A percentile compares a stretch with the other conserved stretches of the same genome.
Evolutionary conservation across 108 stramenopile species (phyloP).

Genomic region (Nitzschia palea): DNA sequence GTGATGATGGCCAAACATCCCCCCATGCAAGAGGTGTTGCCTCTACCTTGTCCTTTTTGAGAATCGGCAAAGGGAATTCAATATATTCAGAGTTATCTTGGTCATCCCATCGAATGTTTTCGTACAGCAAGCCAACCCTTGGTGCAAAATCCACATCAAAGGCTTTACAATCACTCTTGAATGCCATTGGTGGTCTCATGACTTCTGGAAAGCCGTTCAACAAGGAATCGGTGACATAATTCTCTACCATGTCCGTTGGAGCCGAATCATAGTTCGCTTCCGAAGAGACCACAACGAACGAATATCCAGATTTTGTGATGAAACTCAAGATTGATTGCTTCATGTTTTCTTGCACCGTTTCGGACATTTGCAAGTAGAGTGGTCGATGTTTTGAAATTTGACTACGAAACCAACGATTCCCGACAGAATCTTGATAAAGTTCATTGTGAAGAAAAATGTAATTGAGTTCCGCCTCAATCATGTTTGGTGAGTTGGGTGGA

Average conservation of each 20-base stretch:
- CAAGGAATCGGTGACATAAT: background rate
- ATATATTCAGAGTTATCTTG: background rate
- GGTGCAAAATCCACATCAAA: slow-evolving; percentile 7
- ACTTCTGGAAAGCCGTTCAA: slow-evolving; percentile 14
- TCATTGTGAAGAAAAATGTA: slow-evolving; percentile 5
- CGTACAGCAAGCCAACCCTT: slow-evolving; percentile 1
- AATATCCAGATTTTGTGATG: background rate
- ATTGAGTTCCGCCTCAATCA: background rate
- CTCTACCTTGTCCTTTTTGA: background rate
- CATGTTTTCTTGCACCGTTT: background rate
- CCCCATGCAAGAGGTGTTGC: background rate
- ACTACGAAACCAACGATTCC: slow-evolving; percentile 11
- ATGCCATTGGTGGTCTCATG: background rate
- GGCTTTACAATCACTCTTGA: background rate
- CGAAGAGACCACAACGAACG: background rate
- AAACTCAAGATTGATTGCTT: background rate
- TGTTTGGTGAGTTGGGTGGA: background rate
- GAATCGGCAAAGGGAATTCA: background rate
- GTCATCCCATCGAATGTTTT: background rate
- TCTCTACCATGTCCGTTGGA: background rate
- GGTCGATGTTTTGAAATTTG: background rate
- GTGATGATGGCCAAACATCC: background rate
- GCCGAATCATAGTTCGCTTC: background rate
- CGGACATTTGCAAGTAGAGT: background rate
- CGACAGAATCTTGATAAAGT: background rate